A percentile compares a stretch with the other conserved stretches of the same genome.
Evolutionary conservation across 345 rosid species (phyloP).

Genomic region (Eucalyptus virginea): DNA sequence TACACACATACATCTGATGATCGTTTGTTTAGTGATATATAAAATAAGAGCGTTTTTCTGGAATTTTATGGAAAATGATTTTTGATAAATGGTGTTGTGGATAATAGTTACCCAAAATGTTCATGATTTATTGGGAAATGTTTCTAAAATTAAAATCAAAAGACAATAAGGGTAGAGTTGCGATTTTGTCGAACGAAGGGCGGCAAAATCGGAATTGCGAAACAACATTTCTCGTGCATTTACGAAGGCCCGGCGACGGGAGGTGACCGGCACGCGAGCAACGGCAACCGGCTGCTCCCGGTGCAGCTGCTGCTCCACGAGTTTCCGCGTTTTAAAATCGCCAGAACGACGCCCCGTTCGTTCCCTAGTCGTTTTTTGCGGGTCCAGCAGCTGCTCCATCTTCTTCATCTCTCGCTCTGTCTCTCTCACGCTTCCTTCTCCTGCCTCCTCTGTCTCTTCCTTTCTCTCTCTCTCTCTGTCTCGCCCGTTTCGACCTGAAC

Average conservation of each 20-base stretch:
- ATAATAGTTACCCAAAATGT: neutral
- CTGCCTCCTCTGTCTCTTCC: neutral
- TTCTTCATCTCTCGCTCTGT: neutral
- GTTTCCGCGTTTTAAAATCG: neutral
- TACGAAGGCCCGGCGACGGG: neutral
- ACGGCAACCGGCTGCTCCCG: conserved; percentile 18
- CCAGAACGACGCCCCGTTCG: neutral
- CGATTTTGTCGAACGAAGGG: neutral
- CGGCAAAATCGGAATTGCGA: neutral
- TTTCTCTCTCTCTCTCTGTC: neutral
- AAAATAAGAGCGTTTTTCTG: neutral
- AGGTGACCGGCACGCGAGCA: conserved; percentile 13
- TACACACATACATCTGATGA: accelerated
- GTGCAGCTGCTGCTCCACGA: conserved; percentile 19
- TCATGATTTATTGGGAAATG: neutral
- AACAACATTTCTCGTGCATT: neutral
- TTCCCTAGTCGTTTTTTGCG: neutral
- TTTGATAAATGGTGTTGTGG: neutral
- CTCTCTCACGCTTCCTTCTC: neutral
- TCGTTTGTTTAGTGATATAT: neutral
- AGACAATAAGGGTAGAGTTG: neutral
- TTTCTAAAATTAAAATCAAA: neutral
- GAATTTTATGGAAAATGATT: neutral
- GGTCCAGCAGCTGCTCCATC: neutral
- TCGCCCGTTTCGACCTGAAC: neutral